Evolutionary conservation across 2,329 filamentous ascomycete species (phyloP), one percentile per base, ranked within the genome.

Genomic region (Aspergillus sp.): DNA sequence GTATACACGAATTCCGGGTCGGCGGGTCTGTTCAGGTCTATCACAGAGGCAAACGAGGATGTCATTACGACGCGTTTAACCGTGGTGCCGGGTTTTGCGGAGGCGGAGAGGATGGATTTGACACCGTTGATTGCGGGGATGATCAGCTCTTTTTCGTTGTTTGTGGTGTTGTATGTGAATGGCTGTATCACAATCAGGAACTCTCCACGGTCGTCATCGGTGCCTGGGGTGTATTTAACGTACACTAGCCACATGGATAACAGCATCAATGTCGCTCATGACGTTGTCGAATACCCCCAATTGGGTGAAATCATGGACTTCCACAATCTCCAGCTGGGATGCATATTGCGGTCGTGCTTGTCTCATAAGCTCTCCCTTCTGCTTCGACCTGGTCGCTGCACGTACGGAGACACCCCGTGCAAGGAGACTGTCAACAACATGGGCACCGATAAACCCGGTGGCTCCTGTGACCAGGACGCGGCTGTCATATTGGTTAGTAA

Each of bases 81-180:
- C 6, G 4, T 38, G 14, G 16, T 47, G 49, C 14, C 50, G 53
- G 7, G 51, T 54, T 41, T 56, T 51, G 59, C 52, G 4, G 61
- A 53, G 4, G 70, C 68, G 4, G 67, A 64, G 8, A 80, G 60
- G 16, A 80, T 67, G 0, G 74, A 69, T 3, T 64, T 67, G 2
- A 77, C 73, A 2, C 77, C 76, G 38, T 76, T 74, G 26, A 79
- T 75, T 1, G 77, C 76, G 0, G 78, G 78, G 3, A 69, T 50
- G 2, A 80, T 66, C 0, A 79, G 64, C 45, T 65, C 63, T 35
- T 74, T 69, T 51, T 78, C 75, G 50, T 77, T 77, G 54, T 78
- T 11, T 22, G 40, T 42, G n/a, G 17, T 22, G 40, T 42, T 14
- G 11, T 42, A 42, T 22, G 40, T 42, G 16, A 42, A 20, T 17